Evolutionary conservation across 2,329 filamentous ascomycete species (phyloP).

Genomic region (Alternaria sp.): DNA sequence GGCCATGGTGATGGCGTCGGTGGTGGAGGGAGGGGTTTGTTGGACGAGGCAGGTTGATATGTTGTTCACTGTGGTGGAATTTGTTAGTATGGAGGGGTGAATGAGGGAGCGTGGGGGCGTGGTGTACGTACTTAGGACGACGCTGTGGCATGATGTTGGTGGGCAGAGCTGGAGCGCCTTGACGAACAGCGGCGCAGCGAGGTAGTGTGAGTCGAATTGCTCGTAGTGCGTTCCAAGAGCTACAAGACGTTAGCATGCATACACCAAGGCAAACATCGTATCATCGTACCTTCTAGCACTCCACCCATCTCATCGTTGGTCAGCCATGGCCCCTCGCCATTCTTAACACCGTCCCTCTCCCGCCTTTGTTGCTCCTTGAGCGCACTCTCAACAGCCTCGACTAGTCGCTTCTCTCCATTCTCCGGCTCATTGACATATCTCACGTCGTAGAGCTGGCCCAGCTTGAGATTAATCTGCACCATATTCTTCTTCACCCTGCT

Average conservation of each 20-base stretch:
- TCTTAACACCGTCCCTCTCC: constrained; percentile 71
- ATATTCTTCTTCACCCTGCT: constrained; percentile 76
- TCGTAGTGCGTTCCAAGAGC: constrained; percentile 82
- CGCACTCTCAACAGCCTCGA: constrained; percentile 83
- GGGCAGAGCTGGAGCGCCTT: constrained; percentile 79
- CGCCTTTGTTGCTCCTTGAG: constrained; percentile 78
- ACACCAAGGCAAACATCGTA: constrained; percentile 20
- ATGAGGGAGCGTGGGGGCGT: background rate
- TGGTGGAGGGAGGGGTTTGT: constrained; percentile 57
- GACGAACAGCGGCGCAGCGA: constrained; percentile 86
- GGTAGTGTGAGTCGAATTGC: constrained; percentile 75
- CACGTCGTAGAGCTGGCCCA: constrained; percentile 83
- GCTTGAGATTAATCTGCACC: constrained; percentile 80
- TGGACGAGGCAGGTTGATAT: constrained; percentile 77
- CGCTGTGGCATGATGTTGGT: constrained; percentile 74
- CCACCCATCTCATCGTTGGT: constrained; percentile 76
- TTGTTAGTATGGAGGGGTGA: constrained; percentile 14
- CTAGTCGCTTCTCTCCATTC: constrained; percentile 76
- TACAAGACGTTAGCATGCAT: constrained; percentile 46
- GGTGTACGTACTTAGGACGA: constrained; percentile 72
- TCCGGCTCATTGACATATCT: constrained; percentile 78
- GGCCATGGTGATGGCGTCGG: constrained; percentile 37
- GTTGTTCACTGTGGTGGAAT: constrained; percentile 72
- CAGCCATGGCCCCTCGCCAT: constrained; percentile 77
- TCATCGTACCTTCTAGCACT: constrained; percentile 69